Conservation (phyloP, 139 green algal species). For the Picochlorum costavermella region DNA sequence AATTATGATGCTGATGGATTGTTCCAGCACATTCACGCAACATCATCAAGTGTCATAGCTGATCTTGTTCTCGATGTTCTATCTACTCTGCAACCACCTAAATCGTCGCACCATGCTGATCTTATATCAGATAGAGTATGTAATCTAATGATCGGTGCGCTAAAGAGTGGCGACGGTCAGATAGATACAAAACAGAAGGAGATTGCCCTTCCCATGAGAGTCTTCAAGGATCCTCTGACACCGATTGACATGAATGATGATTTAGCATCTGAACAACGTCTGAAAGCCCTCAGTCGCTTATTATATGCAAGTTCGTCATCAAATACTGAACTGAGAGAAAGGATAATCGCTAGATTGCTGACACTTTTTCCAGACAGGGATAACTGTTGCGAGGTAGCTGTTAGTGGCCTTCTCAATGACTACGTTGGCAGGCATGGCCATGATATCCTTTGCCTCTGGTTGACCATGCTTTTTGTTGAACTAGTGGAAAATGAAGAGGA, state of each 20-base stretch:
- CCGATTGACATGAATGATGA: too few species aligned
- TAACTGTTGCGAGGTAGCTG: slow-evolving; percentile 16
- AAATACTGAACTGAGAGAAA: too few species aligned
- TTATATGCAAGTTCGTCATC: too few species aligned
- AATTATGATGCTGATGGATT: too few species aligned
- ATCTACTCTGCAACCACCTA: slow-evolving; percentile 1
- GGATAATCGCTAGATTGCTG: slow-evolving; percentile 31
- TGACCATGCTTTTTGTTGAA: slow-evolving; percentile 9
- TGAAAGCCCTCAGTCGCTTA: too few species aligned
- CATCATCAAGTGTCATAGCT: too few species aligned
- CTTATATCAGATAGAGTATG: slow-evolving; percentile 3
- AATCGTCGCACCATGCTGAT: neutral
- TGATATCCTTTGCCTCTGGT: slow-evolving; percentile 11
- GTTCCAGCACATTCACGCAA: too few species aligned
- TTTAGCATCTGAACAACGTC: too few species aligned
- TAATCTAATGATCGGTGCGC: neutral
- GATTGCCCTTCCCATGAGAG: too few species aligned
- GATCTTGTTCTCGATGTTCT: neutral
- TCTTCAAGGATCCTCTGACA: too few species aligned
- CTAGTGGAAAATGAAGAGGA: neutral
- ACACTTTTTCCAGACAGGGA: slow-evolving; percentile 13
- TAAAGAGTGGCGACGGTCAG: too few species aligned
- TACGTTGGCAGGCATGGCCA: slow-evolving; percentile 8
- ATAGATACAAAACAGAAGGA: too few species aligned
- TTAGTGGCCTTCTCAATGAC: slow-evolving; percentile 10